phyloP scores from a whole-genome alignment of 129 eudicot species.

The sunflower (Helianthus annuus) region HanXRQr2.0-SUNRISE NC_035441.2:25390171-25390670 shows the following conservation, averaged over 20 bases:
- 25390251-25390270: constrained; percentile 30
- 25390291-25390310: constrained; percentile 30
- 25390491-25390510: too few relatives aligned
- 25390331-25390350: constrained; percentile 28
- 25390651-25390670: too few relatives aligned
- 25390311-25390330: constrained; percentile 25
- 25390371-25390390: constrained; percentile 17
- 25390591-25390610: too few relatives aligned
- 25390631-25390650: too few relatives aligned
- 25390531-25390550: too few relatives aligned
- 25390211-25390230: constrained; percentile 17
- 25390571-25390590: too few relatives aligned
- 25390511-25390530: too few relatives aligned
- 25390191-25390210: constrained; percentile 20
- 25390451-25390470: too few relatives aligned
- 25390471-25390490: too few relatives aligned
- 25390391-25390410: neutral
- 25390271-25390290: constrained; percentile 26
- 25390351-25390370: constrained; percentile 20
- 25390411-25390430: neutral
- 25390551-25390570: too few relatives aligned
- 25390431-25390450: neutral
- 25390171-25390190: constrained; percentile 26
- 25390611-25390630: too few relatives aligned
- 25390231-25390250: constrained; percentile 32